Conservation (phyloP, 2,329 filamentous ascomycete genomes). For the Xenoacremonium recifei region DNA sequence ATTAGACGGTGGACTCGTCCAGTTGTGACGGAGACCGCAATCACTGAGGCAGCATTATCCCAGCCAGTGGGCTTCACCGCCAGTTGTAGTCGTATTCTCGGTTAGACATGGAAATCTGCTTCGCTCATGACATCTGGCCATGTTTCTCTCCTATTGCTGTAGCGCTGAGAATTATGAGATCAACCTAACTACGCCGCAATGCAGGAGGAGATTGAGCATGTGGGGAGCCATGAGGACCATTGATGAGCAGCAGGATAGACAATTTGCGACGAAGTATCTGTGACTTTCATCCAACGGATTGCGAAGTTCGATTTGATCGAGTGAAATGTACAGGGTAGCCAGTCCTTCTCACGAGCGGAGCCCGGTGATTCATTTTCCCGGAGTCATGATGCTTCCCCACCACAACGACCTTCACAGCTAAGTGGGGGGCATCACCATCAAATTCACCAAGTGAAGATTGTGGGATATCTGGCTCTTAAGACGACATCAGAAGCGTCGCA, state of each 20-base stretch:
- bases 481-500: no score
- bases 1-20: conserved; percentile 16
- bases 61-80: conserved; percentile 20
- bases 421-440: conserved; percentile 19
- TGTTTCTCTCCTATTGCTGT: background rate
- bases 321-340: background rate
- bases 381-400: conserved; percentile 7
- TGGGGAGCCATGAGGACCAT: no score
- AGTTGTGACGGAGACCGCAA: conserved; percentile 6
- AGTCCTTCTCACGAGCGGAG: conserved; percentile 8
- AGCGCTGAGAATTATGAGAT: background rate
- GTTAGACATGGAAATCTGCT: no score
- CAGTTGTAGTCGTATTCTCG: conserved; percentile 17
- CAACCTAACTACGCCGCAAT: conserved; percentile 17
- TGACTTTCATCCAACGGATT: conserved; percentile 2
- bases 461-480: no score
- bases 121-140: conserved; percentile 12
- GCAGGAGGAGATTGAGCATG: conserved; percentile 20
- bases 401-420: conserved; percentile 19
- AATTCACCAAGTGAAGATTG: background rate
- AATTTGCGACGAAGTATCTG: no score
- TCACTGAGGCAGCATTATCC: conserved; percentile 14
- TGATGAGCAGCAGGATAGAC: no score
- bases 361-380: conserved; percentile 16
- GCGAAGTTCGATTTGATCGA: background rate